Base-by-base conservation (phyloP, 495 filamentous ascomycete genomes). In the Rostrohypoxylon terebratum region DNA sequence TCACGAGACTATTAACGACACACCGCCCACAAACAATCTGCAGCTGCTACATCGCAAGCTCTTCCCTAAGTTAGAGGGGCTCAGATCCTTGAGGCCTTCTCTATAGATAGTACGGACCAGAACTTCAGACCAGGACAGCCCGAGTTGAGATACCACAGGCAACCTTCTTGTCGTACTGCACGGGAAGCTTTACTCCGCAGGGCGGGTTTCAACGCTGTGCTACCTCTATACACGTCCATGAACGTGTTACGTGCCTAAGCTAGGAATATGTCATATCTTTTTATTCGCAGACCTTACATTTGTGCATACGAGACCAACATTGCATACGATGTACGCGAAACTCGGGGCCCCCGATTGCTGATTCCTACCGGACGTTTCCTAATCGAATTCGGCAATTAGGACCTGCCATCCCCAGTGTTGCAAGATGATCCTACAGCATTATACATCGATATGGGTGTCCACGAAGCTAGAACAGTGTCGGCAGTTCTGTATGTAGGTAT, bases 321-420 rank as follows among this genome's bases (percentile, higher is more conserved):
- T 42, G 38, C 55, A 21, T 23, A 5, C 28, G 28, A 28, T 28
- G 28, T 28, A 21, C 4, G 11, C 34, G 48, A 21, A 36, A 51
- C 31, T 68, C 70, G 70, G 70, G 13, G 48, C 45, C n/a, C 14
- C 70, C 70, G 70, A 72, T 20, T n/a, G n/a, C 25, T 54, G 13
- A 18, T 45, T 59, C 25, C 3, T 44, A 53, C 36, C 23, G 51
- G 63, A 48, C 11, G 34, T 45, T 51, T 45, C 42, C 25, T 51
- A 59, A 54, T 64, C 44, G 31, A 36, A 54, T 59, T 36, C 47
- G 59, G 44, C 16, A 38, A 31, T 16, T 40, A 42, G 53, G 44
- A 57, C 57, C 16, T 58, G 23, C 50, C 8, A 47, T 45, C 54
- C 25, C n/a, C 34, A 23, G 63, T 40, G 59, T 40, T 57, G 55